Percentiles rank a stretch among this genome's conserved stretches.
These are phyloP conservation scores for Naegleria lovaniensis DNA, from an alignment of 208 protist species.

Conservation along the genomic window DNA sequence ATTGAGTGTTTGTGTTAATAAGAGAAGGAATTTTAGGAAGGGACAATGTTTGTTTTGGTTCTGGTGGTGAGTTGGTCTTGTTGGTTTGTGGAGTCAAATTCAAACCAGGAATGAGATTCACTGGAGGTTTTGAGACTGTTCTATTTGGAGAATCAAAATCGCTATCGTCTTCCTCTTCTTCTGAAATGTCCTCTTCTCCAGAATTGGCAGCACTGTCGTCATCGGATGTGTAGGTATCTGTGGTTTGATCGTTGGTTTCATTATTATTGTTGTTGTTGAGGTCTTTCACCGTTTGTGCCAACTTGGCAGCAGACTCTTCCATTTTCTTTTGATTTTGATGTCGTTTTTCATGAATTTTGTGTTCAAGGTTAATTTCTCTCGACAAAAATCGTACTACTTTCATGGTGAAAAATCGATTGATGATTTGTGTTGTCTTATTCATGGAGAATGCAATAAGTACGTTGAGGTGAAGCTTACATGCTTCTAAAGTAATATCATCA, in stretches of 20 bases:
- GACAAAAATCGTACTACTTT: neutral
- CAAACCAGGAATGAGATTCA: neutral
- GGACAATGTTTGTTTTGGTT: neutral
- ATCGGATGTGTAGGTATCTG: neutral
- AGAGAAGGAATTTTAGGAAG: neutral
- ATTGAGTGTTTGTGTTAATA: neutral
- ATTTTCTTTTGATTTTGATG: neutral
- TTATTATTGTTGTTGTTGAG: neutral
- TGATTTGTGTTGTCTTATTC: neutral
- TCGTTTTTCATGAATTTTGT: neutral
- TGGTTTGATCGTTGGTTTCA: neutral
- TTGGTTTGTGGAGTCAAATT: neutral
- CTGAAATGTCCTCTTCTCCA: neutral
- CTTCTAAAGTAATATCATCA: slow-evolving; percentile 6
- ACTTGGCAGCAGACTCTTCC: neutral
- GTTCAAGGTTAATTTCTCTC: slow-evolving; percentile 15
- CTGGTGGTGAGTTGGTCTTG: neutral
- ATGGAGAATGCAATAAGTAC: slow-evolving; percentile 1
- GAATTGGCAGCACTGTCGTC: neutral
- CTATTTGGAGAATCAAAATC: neutral
- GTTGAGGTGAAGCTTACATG: neutral
- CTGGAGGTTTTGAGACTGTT: neutral
- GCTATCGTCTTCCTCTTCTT: neutral
- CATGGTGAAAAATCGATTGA: neutral
- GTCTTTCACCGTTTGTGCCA: neutral